A percentile compares a stretch with the other conserved stretches of the same genome.
phyloP scores from a whole-genome alignment of 441 rosid species.

The Geranium incanum region DNA sequence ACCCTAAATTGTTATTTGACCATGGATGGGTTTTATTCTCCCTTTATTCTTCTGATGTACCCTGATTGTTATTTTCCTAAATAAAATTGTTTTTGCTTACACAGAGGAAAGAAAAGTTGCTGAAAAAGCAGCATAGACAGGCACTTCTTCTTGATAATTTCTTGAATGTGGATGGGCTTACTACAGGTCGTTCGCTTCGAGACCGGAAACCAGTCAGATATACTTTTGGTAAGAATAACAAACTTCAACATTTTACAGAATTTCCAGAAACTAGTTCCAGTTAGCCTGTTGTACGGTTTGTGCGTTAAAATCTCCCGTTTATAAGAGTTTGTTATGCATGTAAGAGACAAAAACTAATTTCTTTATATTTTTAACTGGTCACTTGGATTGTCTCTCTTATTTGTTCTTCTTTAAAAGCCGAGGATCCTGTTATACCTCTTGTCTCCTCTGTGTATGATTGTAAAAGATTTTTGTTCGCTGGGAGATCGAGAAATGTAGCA shows the following conservation, averaged over 20 bases:
- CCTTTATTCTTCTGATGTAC: conserved; percentile 14
- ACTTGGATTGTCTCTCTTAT: not conserved
- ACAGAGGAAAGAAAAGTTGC: conserved; percentile 86
- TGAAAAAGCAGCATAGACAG: conserved; percentile 96
- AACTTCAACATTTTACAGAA: conserved; percentile 12
- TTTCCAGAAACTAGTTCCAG: not conserved
- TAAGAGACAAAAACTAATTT: not conserved
- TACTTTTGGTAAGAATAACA: conserved; percentile 71
- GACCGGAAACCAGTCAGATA: conserved; percentile 95
- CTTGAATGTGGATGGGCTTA: conserved; percentile 71
- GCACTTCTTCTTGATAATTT: conserved; percentile 85
- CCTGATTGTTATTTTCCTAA: conserved; percentile 6
- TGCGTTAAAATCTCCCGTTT: not conserved
- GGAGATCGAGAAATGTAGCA: not conserved
- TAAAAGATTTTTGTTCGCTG: not conserved
- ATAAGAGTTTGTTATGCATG: not conserved
- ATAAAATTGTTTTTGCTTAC: conserved; percentile 15
- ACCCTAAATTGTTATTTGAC: conserved; percentile 20
- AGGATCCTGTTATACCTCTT: not conserved
- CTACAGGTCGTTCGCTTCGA: conserved; percentile 86
- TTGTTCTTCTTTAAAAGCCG: not conserved
- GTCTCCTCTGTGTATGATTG: not conserved
- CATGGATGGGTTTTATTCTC: not conserved
- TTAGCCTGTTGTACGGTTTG: not conserved
- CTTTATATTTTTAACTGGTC: not conserved